Conservation (phyloP, 257 asterid genomes). For the Penstemon eatonii region DNA sequence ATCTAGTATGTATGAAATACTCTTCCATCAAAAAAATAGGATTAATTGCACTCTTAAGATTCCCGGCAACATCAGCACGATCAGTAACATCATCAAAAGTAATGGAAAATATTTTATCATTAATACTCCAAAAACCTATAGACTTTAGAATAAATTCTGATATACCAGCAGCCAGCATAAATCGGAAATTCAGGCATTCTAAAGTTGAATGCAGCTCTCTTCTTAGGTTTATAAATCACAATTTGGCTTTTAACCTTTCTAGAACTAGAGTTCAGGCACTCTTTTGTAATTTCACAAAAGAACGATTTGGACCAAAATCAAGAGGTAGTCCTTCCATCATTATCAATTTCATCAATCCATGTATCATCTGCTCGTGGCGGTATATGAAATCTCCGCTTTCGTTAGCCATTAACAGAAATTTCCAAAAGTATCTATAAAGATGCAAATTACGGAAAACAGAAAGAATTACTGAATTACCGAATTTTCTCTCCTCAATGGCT, state of each 20-base stretch:
- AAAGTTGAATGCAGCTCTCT: constrained; percentile 1
- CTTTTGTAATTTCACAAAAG: background rate
- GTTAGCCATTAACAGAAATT: constrained; percentile 1
- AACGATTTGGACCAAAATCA: background rate
- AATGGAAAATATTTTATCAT: background rate
- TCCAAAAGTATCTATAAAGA: background rate
- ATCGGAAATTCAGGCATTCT: background rate
- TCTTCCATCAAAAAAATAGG: constrained; percentile 16
- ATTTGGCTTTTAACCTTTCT: background rate
- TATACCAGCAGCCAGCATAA: background rate
- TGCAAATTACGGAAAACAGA: constrained; percentile 1
- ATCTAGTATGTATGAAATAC: constrained; percentile 10
- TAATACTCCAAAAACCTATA: constrained; percentile 6
- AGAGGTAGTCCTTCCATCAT: background rate
- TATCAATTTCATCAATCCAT: background rate
- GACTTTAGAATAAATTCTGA: background rate
- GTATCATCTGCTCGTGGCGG: background rate
- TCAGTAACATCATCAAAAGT: constrained; percentile 13
- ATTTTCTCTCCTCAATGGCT: background rate
- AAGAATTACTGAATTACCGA: background rate
- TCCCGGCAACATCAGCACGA: background rate
- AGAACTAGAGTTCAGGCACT: background rate
- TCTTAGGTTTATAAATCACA: background rate
- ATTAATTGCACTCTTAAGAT: background rate
- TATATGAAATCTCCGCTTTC: background rate